phyloP scores from a whole-genome alignment of 2,329 filamentous ascomycete genomes.

The Aspergillus proliferans region DNA sequence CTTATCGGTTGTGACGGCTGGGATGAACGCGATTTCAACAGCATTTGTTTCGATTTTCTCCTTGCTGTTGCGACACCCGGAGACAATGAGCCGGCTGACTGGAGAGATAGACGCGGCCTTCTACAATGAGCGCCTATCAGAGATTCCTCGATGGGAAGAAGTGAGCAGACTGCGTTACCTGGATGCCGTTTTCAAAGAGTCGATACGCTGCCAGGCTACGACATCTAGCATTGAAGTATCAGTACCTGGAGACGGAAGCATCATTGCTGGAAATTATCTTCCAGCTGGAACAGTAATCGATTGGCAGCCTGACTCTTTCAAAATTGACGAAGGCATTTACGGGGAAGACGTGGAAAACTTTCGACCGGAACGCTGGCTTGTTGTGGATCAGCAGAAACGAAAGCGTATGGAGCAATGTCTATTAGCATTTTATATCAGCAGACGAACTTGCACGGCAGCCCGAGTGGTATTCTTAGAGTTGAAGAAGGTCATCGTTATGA shows the following conservation, averaged over 20 bases:
- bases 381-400: slow-evolving; percentile 16
- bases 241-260: slow-evolving; percentile 22
- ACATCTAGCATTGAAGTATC: slow-evolving; percentile 29
- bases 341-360: slow-evolving; percentile 34
- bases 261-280: slow-evolving; percentile 26
- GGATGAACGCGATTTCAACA: background rate
- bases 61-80: slow-evolving; percentile 28
- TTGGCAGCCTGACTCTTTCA: slow-evolving; percentile 41
- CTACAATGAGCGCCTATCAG: slow-evolving; percentile 12
- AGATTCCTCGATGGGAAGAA: slow-evolving; percentile 19
- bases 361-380: slow-evolving; percentile 43
- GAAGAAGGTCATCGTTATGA: background rate
- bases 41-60: slow-evolving; percentile 25
- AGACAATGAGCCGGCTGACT: slow-evolving; percentile 27
- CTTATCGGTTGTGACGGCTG: background rate
- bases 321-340: slow-evolving; percentile 36
- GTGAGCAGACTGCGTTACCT: slow-evolving; percentile 29
- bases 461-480: background rate
- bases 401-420: slow-evolving; percentile 27
- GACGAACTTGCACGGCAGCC: background rate
- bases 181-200: slow-evolving; percentile 32
- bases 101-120: slow-evolving; percentile 34
- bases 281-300: slow-evolving; percentile 36
- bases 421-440: slow-evolving; percentile 6
- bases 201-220: slow-evolving; percentile 31